A percentile compares a stretch with the other conserved stretches of the same genome.
Evolutionary conservation across 345 rosid species (phyloP).

Genomic region (Hibiscus trionum): DNA sequence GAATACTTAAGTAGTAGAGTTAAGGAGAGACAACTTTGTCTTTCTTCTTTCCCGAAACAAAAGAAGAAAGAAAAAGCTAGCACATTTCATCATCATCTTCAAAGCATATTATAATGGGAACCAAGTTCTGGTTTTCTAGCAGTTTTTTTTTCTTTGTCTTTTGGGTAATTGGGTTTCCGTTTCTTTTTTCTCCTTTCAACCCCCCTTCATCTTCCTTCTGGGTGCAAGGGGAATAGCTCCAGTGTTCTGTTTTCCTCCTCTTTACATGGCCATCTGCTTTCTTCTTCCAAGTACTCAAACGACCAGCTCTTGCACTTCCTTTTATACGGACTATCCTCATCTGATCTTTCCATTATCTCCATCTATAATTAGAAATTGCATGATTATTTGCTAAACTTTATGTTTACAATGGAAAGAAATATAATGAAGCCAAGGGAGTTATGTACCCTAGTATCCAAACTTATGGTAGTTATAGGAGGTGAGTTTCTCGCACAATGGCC

Average conservation of each 20-base stretch:
- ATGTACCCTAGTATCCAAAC: constrained; percentile 42
- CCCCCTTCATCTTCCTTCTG: neutral
- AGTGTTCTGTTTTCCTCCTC: neutral
- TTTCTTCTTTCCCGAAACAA: neutral
- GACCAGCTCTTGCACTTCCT: neutral
- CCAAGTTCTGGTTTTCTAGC: neutral
- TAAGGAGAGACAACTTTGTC: constrained; percentile 4
- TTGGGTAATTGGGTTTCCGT: neutral
- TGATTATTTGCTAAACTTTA: neutral
- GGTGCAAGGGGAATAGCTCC: neutral
- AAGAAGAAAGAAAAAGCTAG: neutral
- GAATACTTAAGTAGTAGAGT: constrained; percentile 17
- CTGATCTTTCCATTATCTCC: neutral
- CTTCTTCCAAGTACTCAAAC: neutral
- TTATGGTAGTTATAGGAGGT: constrained; percentile 22
- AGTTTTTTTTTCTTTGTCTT: neutral
- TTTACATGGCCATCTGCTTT: neutral
- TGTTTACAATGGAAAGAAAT: neutral
- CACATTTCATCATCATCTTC: neutral
- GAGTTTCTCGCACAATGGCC: constrained; percentile 40
- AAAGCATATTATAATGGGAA: neutral
- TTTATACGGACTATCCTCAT: neutral
- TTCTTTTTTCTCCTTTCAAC: neutral
- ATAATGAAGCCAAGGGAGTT: neutral
- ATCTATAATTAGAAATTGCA: neutral